phyloP scores from a whole-genome alignment of 2,329 filamentous ascomycete species.

The Tolypocladium ovalisporum region DNA sequence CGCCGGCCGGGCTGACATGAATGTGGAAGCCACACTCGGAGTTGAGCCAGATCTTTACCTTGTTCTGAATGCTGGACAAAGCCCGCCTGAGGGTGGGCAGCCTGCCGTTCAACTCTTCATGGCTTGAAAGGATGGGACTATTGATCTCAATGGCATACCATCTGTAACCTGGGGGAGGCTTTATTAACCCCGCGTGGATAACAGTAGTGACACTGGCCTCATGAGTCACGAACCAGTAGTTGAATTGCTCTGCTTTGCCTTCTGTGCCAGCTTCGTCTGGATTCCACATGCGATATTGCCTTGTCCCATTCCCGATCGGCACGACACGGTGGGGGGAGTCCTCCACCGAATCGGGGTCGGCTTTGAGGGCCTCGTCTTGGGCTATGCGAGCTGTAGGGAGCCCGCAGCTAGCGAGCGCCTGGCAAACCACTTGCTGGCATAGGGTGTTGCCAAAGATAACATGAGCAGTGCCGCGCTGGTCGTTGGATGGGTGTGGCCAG shows the following conservation, averaged over 20 bases:
- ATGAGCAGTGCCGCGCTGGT: background rate
- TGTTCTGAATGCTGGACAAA: constrained; percentile 7
- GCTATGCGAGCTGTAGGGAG: constrained; percentile 5
- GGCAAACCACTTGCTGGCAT: constrained; percentile 7
- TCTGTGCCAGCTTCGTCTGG: background rate
- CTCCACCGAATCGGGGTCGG: background rate
- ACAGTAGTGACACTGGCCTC: background rate
- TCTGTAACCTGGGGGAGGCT: constrained; percentile 5
- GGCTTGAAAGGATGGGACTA: constrained; percentile 10
- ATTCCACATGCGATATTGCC: background rate
- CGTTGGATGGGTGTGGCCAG: background rate
- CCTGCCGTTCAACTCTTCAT: constrained; percentile 7
- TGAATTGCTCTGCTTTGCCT: background rate
- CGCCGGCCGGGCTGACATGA: constrained; percentile 10
- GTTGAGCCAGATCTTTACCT: constrained; percentile 13
- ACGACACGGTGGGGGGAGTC: background rate
- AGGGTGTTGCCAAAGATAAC: constrained; percentile 4
- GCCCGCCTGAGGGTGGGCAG: constrained; percentile 11
- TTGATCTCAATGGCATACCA: constrained; percentile 16
- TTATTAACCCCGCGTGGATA: background rate
- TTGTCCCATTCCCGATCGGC: background rate
- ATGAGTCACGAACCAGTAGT: background rate
- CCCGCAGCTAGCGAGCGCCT: constrained; percentile 9
- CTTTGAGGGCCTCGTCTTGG: background rate
- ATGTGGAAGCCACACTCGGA: constrained; percentile 14